Evolutionary conservation across 106 monocot species (phyloP), one percentile per base, ranked within the genome.

Genomic region (Phalaenopsis aphrodite): DNA sequence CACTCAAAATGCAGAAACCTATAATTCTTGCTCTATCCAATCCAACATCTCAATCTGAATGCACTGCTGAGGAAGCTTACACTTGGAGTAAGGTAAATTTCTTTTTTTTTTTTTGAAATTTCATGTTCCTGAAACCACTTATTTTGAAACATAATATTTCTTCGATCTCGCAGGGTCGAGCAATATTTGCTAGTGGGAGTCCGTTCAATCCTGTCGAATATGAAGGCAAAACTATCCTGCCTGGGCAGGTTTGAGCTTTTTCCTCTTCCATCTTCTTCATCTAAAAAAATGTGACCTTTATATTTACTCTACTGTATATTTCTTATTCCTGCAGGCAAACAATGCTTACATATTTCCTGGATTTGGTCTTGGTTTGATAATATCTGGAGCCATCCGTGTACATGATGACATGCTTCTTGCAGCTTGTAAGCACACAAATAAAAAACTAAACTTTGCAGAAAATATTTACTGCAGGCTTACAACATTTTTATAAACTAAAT

Each of bases 321-420:
- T 73, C 0, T 0, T 36, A 42, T 78, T 5, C 49, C 77, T 21
- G 58, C 78, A 94, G 94, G 79, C 94, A 86, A 90, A 96, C 84
- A 96, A 93, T 87, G 91, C 93, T 7, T 96, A 93, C 30, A 91
- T 96, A 10, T 96, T 96, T 72, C 96, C 96, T 36, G 96, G 96
- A 41, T 87, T 96, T 78, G 93, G 93, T 57, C 91, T 96, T 77
- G 96, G 96, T 55, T 77, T 96, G 79, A 87, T 96, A 71, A 93
- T 93, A 75, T 91, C 89, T 15, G 96, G 96, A 56, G 91, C 96
- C 15, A 93, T 90, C 41, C 93, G 93, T 45, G 93, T 93, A 21
- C 96, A 96, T 78, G 91, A 96, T 80, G 96, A 96, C 79, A 93
- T 96, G 93, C 96, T 96, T 77, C 89, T 95, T 77, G 87, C 92